These are phyloP conservation scores for Ligustrum vulgare DNA, from an alignment of 257 asterid species.

Conservation along the genomic window DNA sequence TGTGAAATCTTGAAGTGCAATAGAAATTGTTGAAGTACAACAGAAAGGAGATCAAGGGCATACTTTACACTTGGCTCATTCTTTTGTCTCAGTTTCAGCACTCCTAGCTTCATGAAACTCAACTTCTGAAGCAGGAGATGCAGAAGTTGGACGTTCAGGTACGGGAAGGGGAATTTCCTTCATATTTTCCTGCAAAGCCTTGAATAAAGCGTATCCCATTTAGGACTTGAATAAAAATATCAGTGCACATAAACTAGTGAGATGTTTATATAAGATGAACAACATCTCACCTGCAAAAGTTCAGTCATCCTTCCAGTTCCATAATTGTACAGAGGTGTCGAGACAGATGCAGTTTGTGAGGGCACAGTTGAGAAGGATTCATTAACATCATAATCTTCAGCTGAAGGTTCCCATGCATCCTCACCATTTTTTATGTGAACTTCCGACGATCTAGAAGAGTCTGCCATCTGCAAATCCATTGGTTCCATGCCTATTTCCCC, in stretches of 20 bases:
- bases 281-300: conserved; percentile 10
- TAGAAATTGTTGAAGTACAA: not conserved
- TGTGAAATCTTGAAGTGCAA: not conserved
- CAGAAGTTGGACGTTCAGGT: not conserved
- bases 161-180: not conserved
- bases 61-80: not conserved
- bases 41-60: not conserved
- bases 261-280: not conserved
- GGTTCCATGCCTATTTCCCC: conserved; percentile 10
- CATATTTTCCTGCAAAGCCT: conserved; percentile 23
- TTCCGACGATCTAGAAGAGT: conserved; percentile 30
- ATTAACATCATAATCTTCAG: not conserved
- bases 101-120: not conserved
- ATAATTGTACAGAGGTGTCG: conserved; percentile 1
- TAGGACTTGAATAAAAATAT: not conserved
- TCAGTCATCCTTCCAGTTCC: conserved; percentile 16
- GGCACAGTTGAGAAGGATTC: not conserved
- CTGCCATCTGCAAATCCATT: conserved; percentile 12
- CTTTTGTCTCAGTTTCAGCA: not conserved
- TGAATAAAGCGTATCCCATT: not conserved
- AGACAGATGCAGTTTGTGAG: not conserved
- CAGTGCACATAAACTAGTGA: not conserved
- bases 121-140: not conserved
- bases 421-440: conserved; percentile 5
- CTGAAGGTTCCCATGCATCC: not conserved